Evolutionary conservation across 2,329 filamentous ascomycete species (phyloP), one percentile per base, ranked within the genome.

Genomic region (Lecanicillium sp.): DNA sequence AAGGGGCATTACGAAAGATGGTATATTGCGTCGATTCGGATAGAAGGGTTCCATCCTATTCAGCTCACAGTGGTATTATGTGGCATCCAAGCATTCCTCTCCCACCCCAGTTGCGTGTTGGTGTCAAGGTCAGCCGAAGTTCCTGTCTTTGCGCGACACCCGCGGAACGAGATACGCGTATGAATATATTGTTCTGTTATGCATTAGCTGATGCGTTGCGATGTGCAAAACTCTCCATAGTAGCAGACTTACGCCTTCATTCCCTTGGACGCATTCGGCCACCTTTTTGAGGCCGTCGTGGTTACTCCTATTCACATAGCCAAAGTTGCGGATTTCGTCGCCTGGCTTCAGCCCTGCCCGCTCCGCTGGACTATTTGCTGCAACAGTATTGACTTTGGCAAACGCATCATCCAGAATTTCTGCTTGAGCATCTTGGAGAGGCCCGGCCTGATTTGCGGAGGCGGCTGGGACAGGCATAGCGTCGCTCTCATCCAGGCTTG

Each of bases 61-160:
- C 22, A 25, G 7, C 11, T 73, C 67, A 94, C 41, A 94, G 49
- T 18, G 86, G 87, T 48, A 95, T 64, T 46, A 96, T 75, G 64
- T 95, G 89, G 59, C 90, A 98, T 39, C 90, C 90, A 51, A 98
- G 65, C 58, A 94, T 66, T 11, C 90, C 92, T 59, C 87, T 73
- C 20, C 92, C 92, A 48, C 90, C 90, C 90, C 92, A 98, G 55
- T 89, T 72, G 32, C 78, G 75, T 50, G 78, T 74, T 38, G 90
- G 90, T 34, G 71, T 85, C 46, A 98, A 64, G 46, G 75, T 79
- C 51, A 95, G 62, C 41, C 79, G 72, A 42, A 92, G 59, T 47
- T 87, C 74, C 52, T 71, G 67, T 40, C 58, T 60, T 48, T 52
- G 55, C 32, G 55, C 63, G 38, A 58, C 60, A 28, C 57, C 63